Conservation (phyloP, 805 yeast genomes). For the Candida germanica region DNA sequence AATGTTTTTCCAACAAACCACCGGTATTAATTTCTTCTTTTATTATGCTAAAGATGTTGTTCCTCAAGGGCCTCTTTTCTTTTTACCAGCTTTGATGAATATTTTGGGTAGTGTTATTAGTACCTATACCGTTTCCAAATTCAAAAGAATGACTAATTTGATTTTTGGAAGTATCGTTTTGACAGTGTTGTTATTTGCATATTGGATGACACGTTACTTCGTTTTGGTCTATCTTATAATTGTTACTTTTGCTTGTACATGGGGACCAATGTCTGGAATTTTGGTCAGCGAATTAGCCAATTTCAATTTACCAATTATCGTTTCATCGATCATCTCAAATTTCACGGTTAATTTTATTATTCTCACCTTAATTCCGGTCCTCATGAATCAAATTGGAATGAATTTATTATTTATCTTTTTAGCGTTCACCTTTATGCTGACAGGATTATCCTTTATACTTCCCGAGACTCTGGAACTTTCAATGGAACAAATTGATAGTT, state of each 20-base stretch:
- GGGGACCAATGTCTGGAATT: constrained; percentile 34
- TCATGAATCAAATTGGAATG: constrained; percentile 2
- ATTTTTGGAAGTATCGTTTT: constrained; percentile 6
- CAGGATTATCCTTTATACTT: constrained; percentile 2
- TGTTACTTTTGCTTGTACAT: constrained; percentile 15
- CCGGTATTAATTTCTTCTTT: constrained; percentile 33
- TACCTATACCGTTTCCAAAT: constrained; percentile 3
- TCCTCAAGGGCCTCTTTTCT: constrained; percentile 1
- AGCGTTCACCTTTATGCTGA: constrained; percentile 5
- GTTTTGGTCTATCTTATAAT: constrained; percentile 5
- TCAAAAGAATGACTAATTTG: constrained; percentile 7
- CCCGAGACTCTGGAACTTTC: constrained; percentile 12
- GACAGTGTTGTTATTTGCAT: neutral
- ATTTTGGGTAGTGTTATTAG: constrained; percentile 10
- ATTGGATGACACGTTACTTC: constrained; percentile 1
- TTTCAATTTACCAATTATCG: constrained; percentile 16
- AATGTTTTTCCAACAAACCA: constrained; percentile 32
- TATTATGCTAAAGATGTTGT: constrained; percentile 22
- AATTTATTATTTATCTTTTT: constrained; percentile 9
- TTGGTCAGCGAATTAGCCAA: constrained; percentile 23
- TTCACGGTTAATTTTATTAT: constrained; percentile 10
- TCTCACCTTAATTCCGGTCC: constrained; percentile 7
- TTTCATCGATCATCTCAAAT: constrained; percentile 9
- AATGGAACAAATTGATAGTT: constrained; percentile 2
- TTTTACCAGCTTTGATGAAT: constrained; percentile 9